These are phyloP conservation scores for Candida saitoana DNA, from an alignment of 805 yeast genomes.

Conservation along the genomic window DNA sequence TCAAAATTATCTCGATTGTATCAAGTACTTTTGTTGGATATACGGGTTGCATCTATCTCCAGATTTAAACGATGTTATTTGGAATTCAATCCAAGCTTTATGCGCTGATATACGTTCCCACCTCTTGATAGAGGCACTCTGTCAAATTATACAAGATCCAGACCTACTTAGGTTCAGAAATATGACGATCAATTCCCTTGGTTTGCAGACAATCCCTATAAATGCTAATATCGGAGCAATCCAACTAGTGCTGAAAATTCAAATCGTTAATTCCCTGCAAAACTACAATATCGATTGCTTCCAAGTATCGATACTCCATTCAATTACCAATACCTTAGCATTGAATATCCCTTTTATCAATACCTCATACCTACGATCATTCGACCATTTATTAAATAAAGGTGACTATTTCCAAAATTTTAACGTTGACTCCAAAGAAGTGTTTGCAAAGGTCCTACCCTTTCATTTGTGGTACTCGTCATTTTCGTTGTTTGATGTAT, in stretches of 20 bases:
- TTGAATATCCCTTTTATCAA: slow-evolving; percentile 37
- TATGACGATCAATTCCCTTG: background rate
- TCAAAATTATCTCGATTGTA: slow-evolving; percentile 27
- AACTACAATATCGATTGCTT: slow-evolving; percentile 15
- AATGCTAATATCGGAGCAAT: slow-evolving; percentile 38
- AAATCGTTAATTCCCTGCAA: slow-evolving; percentile 21
- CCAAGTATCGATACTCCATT: slow-evolving; percentile 26
- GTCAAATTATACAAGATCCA: slow-evolving; percentile 19
- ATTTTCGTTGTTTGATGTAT: slow-evolving; percentile 37
- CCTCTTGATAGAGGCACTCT: slow-evolving; percentile 14
- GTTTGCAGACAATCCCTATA: background rate
- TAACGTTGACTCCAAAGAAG: slow-evolving; percentile 12
- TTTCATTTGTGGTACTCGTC: slow-evolving; percentile 40
- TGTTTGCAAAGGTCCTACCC: slow-evolving; percentile 28
- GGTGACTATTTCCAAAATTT: slow-evolving; percentile 15
- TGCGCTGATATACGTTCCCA: slow-evolving; percentile 34
- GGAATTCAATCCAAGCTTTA: slow-evolving; percentile 38
- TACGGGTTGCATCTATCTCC: slow-evolving; percentile 27
- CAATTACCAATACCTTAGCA: slow-evolving; percentile 26
- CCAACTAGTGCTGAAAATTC: slow-evolving; percentile 29
- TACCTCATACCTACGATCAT: slow-evolving; percentile 36
- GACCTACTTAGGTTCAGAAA: slow-evolving; percentile 15
- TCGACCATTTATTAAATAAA: slow-evolving; percentile 37
- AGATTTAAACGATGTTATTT: slow-evolving; percentile 28
- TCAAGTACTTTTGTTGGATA: slow-evolving; percentile 46